Evolutionary conservation across 1,284 basidiomycete genomes (phyloP), one percentile per base, ranked within the genome.

Genomic region (Austroboletus olivaceoglutinosus): DNA sequence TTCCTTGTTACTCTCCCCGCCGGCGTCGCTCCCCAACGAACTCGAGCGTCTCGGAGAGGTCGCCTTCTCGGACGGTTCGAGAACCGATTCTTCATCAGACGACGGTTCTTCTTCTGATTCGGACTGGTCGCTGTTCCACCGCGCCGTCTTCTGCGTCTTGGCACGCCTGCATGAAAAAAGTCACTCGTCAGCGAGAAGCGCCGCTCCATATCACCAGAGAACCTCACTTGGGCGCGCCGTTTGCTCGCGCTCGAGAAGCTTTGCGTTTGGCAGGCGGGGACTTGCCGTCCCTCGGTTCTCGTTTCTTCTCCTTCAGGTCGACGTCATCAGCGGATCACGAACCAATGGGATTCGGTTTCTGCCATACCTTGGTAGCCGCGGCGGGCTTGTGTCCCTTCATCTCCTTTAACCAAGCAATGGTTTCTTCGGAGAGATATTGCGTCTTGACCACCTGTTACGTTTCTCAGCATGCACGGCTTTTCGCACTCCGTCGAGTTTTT

Each of bases 401-500:
- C 48, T 81, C 77, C 45, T 67, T 72, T 5, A 91, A 64, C 80
- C 82, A 84, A 22, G 71, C 56, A 12, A 78, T 53, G 8, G 81
- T 78, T 43, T 83, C 76, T 40, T 81, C 80, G 12, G 85, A 78
- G 25, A 92, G 70, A 62, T 88, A 91, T 3, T 78, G 71, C 0
- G 76, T 83, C 59, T 82, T 83, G 52, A 82, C 52, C 47, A 88
- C 82, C 85, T 89, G 48, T 16, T 13, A 21, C 36, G 22, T 36
- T 33, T 51, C 27, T 57, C 45, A 59, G 38, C 21, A 52, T 29
- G 19, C 42, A 23, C n/a, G n/a, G n/a, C 21, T 13, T 21, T 16
- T 29, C n/a, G 34, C 31, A 10, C 8, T 36, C 7, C 15, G 15
- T 33, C 16, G 15, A 13, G 10, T 31, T 16, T 38, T 29, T 45